Base-by-base conservation (phyloP, 2,329 filamentous ascomycete species). In the Cladosporium cucumerinum region DNA sequence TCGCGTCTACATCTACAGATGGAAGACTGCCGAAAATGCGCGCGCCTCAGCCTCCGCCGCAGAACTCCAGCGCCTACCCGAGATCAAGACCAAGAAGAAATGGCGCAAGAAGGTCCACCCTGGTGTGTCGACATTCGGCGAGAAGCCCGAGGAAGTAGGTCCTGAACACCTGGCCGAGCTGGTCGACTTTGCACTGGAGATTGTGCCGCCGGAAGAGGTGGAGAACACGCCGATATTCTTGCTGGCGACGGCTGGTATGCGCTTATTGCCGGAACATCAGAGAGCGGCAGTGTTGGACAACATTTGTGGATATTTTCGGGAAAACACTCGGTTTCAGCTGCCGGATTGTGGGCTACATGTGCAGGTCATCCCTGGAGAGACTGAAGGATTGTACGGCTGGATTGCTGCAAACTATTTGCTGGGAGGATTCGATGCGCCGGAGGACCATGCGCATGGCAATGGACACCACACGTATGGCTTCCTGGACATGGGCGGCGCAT, bases 401-500 rank as follows among this genome's bases (percentile, higher is more conserved):
- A 90, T 99, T 71, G 94, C 96, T 8, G 91, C 94, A 61, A 99
- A 99, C 75, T 99, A 99, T 74, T 80, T 99, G 32, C 83, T 99
- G 1, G 94, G 93, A 30, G 92, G 93, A 4, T 98, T 99, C 72
- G 91, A 98, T 75, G 82, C 85, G 21, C 89, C 92, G 0, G 81
- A 88, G 59, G 80, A 87, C 16, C 91, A 97, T 72, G 81, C 86
- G 61, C 92, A 97, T 76, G 93, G 92, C 61, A 93, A 96, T 69
- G 87, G 86, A 28, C 95, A 98, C 75, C 91, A 93, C 73, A 99
- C 95, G 0, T 99, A 98, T 77, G 95, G 95, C 0, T 99, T 99
- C 73, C 81, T 99, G 66, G 95, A 99, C 75, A 99, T 99, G 96
- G 95, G 95, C 58, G 95, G 95, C 60, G 95, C 95, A 28, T 98